phyloP scores from a whole-genome alignment of 1,284 basidiomycete species.

The Apiotrichum gamsii region DNA sequence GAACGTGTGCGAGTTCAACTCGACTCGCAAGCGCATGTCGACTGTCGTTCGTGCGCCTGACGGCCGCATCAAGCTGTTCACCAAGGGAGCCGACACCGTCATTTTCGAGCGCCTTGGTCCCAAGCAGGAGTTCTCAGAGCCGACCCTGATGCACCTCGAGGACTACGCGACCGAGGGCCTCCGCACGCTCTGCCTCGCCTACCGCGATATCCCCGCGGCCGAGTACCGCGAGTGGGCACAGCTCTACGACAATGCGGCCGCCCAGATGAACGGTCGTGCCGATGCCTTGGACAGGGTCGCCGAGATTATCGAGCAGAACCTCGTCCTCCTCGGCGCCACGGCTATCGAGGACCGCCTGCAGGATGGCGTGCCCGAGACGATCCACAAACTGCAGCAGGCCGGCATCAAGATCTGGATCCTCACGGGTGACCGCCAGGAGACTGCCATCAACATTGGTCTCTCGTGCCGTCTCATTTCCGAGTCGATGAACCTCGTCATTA shows the following conservation, averaged over 20 bases:
- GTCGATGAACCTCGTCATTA: conserved; percentile 95
- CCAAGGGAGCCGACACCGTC: conserved; percentile 97
- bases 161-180: conserved; percentile 96
- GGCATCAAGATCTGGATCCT: conserved; percentile 99
- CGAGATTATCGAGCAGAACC: conserved; percentile 90
- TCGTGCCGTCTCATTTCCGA: conserved; percentile 94
- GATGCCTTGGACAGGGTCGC: conserved; percentile 93
- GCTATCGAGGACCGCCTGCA: conserved; percentile 99
- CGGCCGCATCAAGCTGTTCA: conserved; percentile 89
- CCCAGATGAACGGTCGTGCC: conserved; percentile 83
- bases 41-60: conserved; percentile 81
- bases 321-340: conserved; percentile 89
- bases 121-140: conserved; percentile 77
- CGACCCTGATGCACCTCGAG: conserved; percentile 86
- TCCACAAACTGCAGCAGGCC: conserved; percentile 93
- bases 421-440: conserved; percentile 97
- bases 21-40: conserved; percentile 95
- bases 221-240: conserved; percentile 85
- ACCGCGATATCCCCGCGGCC: conserved; percentile 78
- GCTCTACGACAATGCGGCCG: conserved; percentile 85
- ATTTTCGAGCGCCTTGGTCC: conserved; percentile 76
- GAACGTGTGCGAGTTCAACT: conserved; percentile 99
- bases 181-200: conserved; percentile 93
- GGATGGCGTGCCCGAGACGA: conserved; percentile 96
- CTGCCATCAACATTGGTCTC: conserved; percentile 98